These are phyloP conservation scores for Mentha longifolia DNA, from an alignment of 257 asterid species.

Conservation along the genomic window DNA sequence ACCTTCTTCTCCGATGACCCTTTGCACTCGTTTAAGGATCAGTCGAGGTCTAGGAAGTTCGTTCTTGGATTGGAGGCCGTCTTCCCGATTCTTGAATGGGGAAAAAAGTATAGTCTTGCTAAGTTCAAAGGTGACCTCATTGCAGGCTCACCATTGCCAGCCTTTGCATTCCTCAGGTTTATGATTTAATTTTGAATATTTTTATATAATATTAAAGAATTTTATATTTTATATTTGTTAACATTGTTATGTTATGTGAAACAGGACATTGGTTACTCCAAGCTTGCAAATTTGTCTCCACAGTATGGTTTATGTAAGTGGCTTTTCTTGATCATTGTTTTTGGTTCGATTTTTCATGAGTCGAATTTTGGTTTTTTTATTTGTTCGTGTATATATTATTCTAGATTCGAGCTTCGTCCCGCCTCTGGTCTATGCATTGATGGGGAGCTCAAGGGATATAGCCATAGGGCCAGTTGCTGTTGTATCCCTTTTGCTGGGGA, in stretches of 20 bases:
- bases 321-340: not conserved
- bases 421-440: conserved; percentile 74
- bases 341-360: not conserved
- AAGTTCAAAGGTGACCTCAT: conserved; percentile 71
- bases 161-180: conserved; percentile 88
- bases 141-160: conserved; percentile 86
- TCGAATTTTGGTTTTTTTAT: not conserved
- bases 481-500: conserved; percentile 80
- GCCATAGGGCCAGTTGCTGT: conserved; percentile 96
- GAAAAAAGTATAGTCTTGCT: conserved; percentile 48
- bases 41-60: conserved; percentile 62
- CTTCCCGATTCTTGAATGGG: conserved; percentile 86
- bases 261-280: conserved; percentile 81
- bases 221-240: not conserved
- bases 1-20: conserved; percentile 82
- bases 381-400: not conserved
- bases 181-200: not conserved
- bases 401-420: conserved; percentile 91
- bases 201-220: not conserved
- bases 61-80: conserved; percentile 69
- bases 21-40: conserved; percentile 69
- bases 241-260: conserved; percentile 14
- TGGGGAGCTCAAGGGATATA: conserved; percentile 94
- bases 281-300: conserved; percentile 82
- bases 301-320: conserved; percentile 83